Conservation (phyloP, 495 filamentous ascomycete species). For the Penicillium mononematosum region DNA sequence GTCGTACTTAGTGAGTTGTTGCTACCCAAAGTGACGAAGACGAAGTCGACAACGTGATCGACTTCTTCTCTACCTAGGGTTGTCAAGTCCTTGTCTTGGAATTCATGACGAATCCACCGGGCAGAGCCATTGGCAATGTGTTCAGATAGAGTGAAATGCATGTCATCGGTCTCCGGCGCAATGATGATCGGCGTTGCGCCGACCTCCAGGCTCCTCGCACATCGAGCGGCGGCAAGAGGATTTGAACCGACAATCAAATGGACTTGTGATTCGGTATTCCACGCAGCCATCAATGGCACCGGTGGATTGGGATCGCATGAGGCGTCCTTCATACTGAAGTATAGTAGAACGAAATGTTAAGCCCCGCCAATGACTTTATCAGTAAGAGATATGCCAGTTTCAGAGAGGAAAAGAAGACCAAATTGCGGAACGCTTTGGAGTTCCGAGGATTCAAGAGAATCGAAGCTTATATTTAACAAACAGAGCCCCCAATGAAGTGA, state of each 20-base stretch:
- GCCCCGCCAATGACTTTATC: conserved; percentile 18
- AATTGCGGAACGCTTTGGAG: background rate
- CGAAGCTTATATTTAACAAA: conserved; percentile 3
- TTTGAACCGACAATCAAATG: conserved; percentile 87
- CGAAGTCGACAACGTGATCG: conserved; percentile 76
- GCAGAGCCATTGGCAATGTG: conserved; percentile 70
- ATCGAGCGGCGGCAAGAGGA: conserved; percentile 80
- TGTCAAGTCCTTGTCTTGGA: conserved; percentile 72
- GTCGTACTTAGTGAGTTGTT: conserved; percentile 52
- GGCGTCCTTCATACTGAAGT: conserved; percentile 38
- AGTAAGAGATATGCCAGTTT: background rate
- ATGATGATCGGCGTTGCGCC: conserved; percentile 86
- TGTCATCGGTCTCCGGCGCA: conserved; percentile 59
- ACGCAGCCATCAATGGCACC: conserved; percentile 68
- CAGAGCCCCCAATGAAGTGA: conserved; percentile 7
- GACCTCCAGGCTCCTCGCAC: conserved; percentile 74
- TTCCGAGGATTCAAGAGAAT: background rate
- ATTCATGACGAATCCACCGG: conserved; percentile 67
- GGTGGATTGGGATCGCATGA: conserved; percentile 22
- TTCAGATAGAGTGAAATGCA: conserved; percentile 71
- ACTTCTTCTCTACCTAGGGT: conserved; percentile 78
- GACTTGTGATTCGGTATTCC: conserved; percentile 70
- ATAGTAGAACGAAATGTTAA: conserved; percentile 19
- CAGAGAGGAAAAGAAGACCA: background rate
- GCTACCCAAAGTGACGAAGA: conserved; percentile 76